Conservation (phyloP, 805 yeast genomes). For the Starmerella sirachaensis region DNA sequence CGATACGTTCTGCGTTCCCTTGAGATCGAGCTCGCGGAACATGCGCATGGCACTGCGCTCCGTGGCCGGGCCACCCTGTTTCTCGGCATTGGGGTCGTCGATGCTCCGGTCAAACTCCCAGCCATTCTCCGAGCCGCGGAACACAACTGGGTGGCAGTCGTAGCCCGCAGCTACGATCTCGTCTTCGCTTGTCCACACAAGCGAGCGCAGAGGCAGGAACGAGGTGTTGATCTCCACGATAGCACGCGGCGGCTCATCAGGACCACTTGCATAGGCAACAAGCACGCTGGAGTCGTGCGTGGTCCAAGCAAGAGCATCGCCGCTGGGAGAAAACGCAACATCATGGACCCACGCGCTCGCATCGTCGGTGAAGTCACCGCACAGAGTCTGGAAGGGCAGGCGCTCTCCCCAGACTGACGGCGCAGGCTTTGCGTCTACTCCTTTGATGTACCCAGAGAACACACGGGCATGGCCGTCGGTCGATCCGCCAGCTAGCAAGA, state of each 20-base stretch:
- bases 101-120: constrained; percentile 50
- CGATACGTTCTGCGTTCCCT: constrained; percentile 53
- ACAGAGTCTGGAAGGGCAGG: constrained; percentile 83
- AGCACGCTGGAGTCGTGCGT: constrained; percentile 80
- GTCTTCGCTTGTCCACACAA: constrained; percentile 55
- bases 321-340: constrained; percentile 71
- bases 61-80: constrained; percentile 39
- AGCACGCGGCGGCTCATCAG: constrained; percentile 51
- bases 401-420: constrained; percentile 87
- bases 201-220: constrained; percentile 67
- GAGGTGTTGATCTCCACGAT: constrained; percentile 49
- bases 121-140: constrained; percentile 51
- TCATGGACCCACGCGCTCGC: constrained; percentile 87
- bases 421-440: constrained; percentile 71
- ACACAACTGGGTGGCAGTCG: constrained; percentile 81
- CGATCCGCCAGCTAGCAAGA: constrained; percentile 78
- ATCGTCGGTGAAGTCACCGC: constrained; percentile 65
- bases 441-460: constrained; percentile 78
- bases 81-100: constrained; percentile 41
- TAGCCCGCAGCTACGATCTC: constrained; percentile 81
- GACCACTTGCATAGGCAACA: constrained; percentile 64
- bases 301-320: constrained; percentile 66
- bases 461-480: constrained; percentile 89
- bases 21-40: constrained; percentile 91
- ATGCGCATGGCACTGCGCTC: constrained; percentile 53